These are phyloP conservation scores for Tetracladium marchalianum DNA, from an alignment of 495 filamentous ascomycete genomes.

Conservation along the genomic window DNA sequence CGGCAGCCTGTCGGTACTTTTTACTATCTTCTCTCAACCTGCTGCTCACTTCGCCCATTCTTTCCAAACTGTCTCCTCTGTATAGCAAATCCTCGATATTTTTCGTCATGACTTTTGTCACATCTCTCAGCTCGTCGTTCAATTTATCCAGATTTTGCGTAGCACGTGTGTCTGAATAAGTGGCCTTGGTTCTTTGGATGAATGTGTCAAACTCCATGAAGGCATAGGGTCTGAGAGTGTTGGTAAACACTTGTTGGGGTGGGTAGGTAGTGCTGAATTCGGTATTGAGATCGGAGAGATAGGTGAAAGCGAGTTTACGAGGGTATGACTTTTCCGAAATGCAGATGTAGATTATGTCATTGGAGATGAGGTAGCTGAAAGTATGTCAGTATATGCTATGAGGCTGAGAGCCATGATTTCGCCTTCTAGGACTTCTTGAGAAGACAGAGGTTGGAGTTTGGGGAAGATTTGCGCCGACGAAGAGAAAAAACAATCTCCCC, in stretches of 20 bases:
- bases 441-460: too few species aligned
- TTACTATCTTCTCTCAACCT: slow-evolving; percentile 82
- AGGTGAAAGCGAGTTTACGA: slow-evolving; percentile 97
- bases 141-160: slow-evolving; percentile 72
- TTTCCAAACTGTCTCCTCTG: slow-evolving; percentile 85
- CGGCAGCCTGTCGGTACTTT: slow-evolving; percentile 87
- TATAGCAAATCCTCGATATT: slow-evolving; percentile 99
- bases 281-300: slow-evolving; percentile 80
- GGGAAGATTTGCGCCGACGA: too few species aligned
- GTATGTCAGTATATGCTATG: background rate
- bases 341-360: slow-evolving; percentile 79
- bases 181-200: slow-evolving; percentile 84
- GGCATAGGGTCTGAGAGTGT: slow-evolving; percentile 78
- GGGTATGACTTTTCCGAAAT: slow-evolving; percentile 92
- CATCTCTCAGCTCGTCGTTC: slow-evolving; percentile 90
- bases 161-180: slow-evolving; percentile 88
- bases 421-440: too few species aligned
- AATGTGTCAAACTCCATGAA: slow-evolving; percentile 98
- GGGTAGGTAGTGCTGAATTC: slow-evolving; percentile 90
- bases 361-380: slow-evolving; percentile 71
- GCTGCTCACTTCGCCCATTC: slow-evolving; percentile 91
- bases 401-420: background rate
- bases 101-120: slow-evolving; percentile 99
- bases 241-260: slow-evolving; percentile 56
- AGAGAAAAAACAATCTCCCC: too few species aligned